phyloP scores from a whole-genome alignment of 345 rosid species.

The Salix exigua region DNA sequence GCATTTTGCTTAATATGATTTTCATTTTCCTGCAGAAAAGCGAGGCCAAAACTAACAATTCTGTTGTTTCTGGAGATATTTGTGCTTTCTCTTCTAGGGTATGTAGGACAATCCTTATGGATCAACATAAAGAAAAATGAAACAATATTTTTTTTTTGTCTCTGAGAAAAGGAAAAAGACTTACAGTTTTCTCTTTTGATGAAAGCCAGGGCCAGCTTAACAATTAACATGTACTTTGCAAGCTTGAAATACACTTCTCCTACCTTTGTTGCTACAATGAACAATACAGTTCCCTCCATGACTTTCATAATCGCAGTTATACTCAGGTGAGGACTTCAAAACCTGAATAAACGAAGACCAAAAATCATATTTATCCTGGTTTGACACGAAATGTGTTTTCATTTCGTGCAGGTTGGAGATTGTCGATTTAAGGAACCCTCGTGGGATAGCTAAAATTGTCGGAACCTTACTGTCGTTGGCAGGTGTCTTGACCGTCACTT shows the following conservation, averaged over 20 bases:
- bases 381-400: not conserved
- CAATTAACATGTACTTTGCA: slow-evolving; percentile 29
- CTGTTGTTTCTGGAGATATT: slow-evolving; percentile 26
- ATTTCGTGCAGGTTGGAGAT: slow-evolving; percentile 19
- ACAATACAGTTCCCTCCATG: slow-evolving; percentile 20
- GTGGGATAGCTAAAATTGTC: slow-evolving; percentile 14
- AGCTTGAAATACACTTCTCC: slow-evolving; percentile 33
- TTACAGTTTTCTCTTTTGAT: not conserved
- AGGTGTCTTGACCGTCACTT: slow-evolving; percentile 16
- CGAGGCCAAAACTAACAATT: slow-evolving; percentile 29
- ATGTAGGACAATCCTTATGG: not conserved
- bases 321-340: slow-evolving; percentile 15
- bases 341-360: not conserved
- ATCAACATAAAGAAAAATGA: not conserved
- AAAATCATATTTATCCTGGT: not conserved
- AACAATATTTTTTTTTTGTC: not conserved
- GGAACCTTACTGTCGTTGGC: slow-evolving; percentile 20
- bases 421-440: slow-evolving; percentile 14
- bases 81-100: slow-evolving; percentile 32
- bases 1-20: not conserved
- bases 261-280: slow-evolving; percentile 26
- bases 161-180: not conserved
- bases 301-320: slow-evolving; percentile 25
- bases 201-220: slow-evolving; percentile 25
- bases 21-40: slow-evolving; percentile 17